Base-by-base conservation (phyloP, 2,329 filamentous ascomycete species). In the Xylaria polymorpha region DNA sequence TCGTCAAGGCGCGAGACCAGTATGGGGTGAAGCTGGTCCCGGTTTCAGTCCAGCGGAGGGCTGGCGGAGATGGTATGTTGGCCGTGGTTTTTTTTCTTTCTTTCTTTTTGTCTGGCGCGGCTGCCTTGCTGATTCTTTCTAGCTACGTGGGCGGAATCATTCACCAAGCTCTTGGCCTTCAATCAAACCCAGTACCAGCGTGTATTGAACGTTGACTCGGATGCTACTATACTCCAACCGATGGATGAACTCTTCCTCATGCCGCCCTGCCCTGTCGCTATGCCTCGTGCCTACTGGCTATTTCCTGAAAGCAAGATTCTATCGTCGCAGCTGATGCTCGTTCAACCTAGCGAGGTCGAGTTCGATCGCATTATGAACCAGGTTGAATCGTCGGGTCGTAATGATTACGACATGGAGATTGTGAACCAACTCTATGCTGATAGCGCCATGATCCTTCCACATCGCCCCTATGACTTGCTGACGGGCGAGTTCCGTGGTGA, bases 171-270 rank as follows among this genome's bases (percentile, higher is more conserved):
- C 41, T 84, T 91, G 22, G 88, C 90, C 1, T 93, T 92, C 76
- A 90, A 90, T 67, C 87, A 91, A 61, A 87, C 86, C 0, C 83
- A 89, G 64, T 92, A 92, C 46, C 68, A 76, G 14, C 78, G 86
- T 0, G 79, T 85, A 1, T 72, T 82, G 8, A 87, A 89, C 56
- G 77, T 85, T 0, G 83, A 93, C 77, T 90, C 89, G 9, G 91
- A 93, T 74, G 83, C 87, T 25, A 86, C 86, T 1, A 80, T 93
- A 3, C 83, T 91, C 4, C 83, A 89, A 68, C 80, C 83, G 25
- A 86, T 93, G 83, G 91, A 94, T 73, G 90, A 93, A 64, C 83
- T 93, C 0, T 94, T 94, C 79, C 85, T 91, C 35, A 82, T 91
- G 1, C 91, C 91, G 0, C 77, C 81, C 1, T 84, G 86, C 0